Percentiles rank a stretch among this genome's conserved stretches.
phyloP scores from a whole-genome alignment of 225 moss, liverwort and hornwort species.

The Physcomitrellopsis africana region DNA sequence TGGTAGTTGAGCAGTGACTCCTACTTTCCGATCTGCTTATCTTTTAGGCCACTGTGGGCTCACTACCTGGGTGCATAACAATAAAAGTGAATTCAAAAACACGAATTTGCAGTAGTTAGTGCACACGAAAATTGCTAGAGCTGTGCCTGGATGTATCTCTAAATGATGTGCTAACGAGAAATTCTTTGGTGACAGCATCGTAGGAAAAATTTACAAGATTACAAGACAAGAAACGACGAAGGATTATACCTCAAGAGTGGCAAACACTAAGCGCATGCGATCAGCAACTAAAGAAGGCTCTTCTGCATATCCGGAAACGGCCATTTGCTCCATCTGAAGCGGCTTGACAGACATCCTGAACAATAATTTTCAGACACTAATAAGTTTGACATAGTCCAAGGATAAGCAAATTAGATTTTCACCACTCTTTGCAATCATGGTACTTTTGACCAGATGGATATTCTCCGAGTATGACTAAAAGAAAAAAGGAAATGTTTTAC shows the following conservation, averaged over 20 bases:
- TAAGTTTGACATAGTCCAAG: background rate
- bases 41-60: slow-evolving; percentile 67
- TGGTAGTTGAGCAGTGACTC: background rate
- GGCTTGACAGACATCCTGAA: slow-evolving; percentile 87
- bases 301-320: slow-evolving; percentile 74
- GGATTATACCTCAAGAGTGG: slow-evolving; percentile 74
- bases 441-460: background rate
- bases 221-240: background rate
- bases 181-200: background rate
- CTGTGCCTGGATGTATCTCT: background rate
- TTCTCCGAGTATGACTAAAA: background rate
- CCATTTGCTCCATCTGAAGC: slow-evolving; percentile 92
- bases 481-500: background rate
- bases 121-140: background rate
- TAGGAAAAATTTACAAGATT: slow-evolving; percentile 5
- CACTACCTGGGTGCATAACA: slow-evolving; percentile 43
- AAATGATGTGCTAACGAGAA: background rate
- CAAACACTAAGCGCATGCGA: slow-evolving; percentile 86
- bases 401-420: background rate
- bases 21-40: slow-evolving; percentile 21
- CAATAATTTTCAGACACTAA: background rate
- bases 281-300: slow-evolving; percentile 89
- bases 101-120: background rate
- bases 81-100: background rate
- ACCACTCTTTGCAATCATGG: background rate